Evolutionary conservation across 129 eudicot genomes (phyloP).

Genomic region (Oenanthe sinensis): DNA sequence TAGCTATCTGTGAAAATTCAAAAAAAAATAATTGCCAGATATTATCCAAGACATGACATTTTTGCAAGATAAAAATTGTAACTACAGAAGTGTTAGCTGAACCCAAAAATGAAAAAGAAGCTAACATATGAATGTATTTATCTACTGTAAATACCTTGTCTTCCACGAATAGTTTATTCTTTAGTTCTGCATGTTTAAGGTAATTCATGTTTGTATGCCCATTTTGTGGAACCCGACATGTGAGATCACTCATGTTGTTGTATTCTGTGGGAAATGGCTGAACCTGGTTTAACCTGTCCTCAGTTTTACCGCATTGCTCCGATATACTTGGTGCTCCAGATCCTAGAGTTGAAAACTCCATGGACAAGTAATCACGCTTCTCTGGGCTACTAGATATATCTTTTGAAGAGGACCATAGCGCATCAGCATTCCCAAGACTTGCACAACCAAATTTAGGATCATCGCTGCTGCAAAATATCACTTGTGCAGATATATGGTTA

Average conservation of each 20-base stretch:
- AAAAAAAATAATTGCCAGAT: background rate
- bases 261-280: constrained; percentile 14
- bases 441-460: constrained; percentile 37
- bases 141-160: constrained; percentile 14
- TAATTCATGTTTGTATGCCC: constrained; percentile 19
- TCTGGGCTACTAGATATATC: background rate
- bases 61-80: background rate
- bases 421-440: constrained; percentile 36
- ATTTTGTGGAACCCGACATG: constrained; percentile 17
- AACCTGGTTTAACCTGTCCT: constrained; percentile 21
- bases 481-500: constrained; percentile 60
- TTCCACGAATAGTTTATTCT: constrained; percentile 17
- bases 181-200: constrained; percentile 22
- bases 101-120: background rate
- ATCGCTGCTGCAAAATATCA: constrained; percentile 67
- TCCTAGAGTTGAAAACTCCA: constrained; percentile 35
- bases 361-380: background rate
- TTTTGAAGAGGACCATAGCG: constrained; percentile 43
- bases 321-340: constrained; percentile 22
- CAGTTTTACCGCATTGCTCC: constrained; percentile 24
- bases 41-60: background rate
- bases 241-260: constrained; percentile 14
- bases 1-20: constrained; percentile 29
- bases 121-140: background rate
- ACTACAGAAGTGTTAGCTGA: background rate